Percentiles rank a stretch among this genome's conserved stretches.
These are phyloP conservation scores for Trichoderma sp. DNA, from an alignment of 2,329 filamentous ascomycete genomes.

Conservation along the genomic window DNA sequence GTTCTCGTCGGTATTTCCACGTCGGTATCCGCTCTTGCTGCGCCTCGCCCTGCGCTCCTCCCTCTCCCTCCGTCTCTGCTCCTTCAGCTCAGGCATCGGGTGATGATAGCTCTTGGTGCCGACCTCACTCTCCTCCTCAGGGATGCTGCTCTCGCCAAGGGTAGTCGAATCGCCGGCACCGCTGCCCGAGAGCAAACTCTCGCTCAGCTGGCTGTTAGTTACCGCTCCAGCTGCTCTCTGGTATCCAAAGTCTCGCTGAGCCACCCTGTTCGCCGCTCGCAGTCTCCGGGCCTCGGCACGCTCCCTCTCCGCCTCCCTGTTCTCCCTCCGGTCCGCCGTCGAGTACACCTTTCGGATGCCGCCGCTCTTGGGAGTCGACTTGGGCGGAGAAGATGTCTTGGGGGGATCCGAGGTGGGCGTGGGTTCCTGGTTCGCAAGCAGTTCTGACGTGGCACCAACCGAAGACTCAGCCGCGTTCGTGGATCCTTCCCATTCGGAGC, in stretches of 20 bases:
- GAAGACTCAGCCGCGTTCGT: constrained; percentile 64
- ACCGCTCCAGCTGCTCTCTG: constrained; percentile 41
- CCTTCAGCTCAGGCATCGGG: constrained; percentile 50
- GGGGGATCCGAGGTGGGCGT: constrained; percentile 54
- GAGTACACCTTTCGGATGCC: constrained; percentile 63
- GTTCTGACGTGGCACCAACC: constrained; percentile 57
- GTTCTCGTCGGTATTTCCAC: constrained; percentile 34
- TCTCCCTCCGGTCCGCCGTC: constrained; percentile 51
- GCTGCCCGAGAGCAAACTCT: constrained; percentile 30
- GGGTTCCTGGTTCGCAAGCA: constrained; percentile 56
- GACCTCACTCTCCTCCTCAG: constrained; percentile 40
- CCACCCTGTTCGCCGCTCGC: constrained; percentile 49
- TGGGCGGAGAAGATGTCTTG: constrained; percentile 32
- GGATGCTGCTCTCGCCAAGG: neutral
- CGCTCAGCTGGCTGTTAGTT: constrained; percentile 33
- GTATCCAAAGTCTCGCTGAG: constrained; percentile 53
- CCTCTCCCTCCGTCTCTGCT: constrained; percentile 31
- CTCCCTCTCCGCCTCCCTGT: constrained; percentile 52
- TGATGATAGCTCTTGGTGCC: constrained; percentile 59
- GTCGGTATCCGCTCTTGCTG: constrained; percentile 29
- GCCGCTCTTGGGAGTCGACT: constrained; percentile 27
- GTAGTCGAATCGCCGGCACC: constrained; percentile 24
- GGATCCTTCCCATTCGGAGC: constrained; percentile 72
- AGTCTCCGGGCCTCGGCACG: constrained; percentile 54
- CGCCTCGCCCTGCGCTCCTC: constrained; percentile 37